Evolutionary conservation across 768 basidiomycete genomes (phyloP).

Genomic region (Nidula microcarpa): DNA sequence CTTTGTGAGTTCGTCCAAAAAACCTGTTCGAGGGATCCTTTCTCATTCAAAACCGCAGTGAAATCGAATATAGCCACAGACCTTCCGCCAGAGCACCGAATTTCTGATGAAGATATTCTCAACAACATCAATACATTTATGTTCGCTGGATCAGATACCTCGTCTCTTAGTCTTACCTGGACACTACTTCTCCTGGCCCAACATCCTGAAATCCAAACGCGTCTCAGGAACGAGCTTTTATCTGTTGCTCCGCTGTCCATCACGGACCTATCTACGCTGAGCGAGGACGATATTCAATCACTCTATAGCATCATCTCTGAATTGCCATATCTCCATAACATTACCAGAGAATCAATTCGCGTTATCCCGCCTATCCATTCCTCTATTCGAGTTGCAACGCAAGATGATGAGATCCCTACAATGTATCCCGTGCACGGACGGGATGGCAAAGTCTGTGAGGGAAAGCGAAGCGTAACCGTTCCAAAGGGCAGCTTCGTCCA

Average conservation of each 20-base stretch:
- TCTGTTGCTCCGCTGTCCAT: conserved; percentile 35
- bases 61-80: conserved; percentile 79
- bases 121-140: conserved; percentile 87
- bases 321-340: conserved; percentile 73
- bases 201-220: conserved; percentile 62
- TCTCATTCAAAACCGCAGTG: conserved; percentile 40
- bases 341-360: conserved; percentile 73
- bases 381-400: conserved; percentile 72
- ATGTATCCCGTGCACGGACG: conserved; percentile 54
- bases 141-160: conserved; percentile 89
- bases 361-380: conserved; percentile 80
- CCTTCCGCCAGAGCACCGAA: conserved; percentile 61
- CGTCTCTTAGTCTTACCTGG: conserved; percentile 83
- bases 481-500: conserved; percentile 74
- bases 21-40: not conserved
- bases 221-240: conserved; percentile 67
- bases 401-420: conserved; percentile 76
- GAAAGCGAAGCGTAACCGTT: conserved; percentile 42
- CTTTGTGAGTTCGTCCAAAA: conserved; percentile 49
- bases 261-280: conserved; percentile 39
- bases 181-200: conserved; percentile 71
- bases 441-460: conserved; percentile 41
- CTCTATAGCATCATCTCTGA: conserved; percentile 52
- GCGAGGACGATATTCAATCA: conserved; percentile 63
- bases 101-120: conserved; percentile 86